These are phyloP conservation scores for Paecilomyces niveus DNA, from an alignment of 2,329 filamentous ascomycete species.

Conservation along the genomic window DNA sequence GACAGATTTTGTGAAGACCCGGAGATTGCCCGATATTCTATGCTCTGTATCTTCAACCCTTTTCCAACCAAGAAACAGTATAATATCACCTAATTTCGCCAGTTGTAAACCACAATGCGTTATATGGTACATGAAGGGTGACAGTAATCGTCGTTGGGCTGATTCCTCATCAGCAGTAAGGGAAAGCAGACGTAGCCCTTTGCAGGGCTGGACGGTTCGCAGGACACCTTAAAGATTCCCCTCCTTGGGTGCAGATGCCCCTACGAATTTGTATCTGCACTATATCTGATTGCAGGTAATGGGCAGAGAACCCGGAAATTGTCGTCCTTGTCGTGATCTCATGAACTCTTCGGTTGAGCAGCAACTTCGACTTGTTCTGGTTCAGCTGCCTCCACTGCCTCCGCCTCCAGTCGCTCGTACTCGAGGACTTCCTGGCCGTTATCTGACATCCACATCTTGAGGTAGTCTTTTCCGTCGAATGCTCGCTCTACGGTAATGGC, in stretches of 20 bases:
- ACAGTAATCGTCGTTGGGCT: neutral
- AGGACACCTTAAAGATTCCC: neutral
- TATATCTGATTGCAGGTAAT: neutral
- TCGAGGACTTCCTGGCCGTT: slow-evolving; percentile 27
- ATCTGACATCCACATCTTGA: slow-evolving; percentile 32
- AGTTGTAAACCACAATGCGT: neutral
- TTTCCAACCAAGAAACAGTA: neutral
- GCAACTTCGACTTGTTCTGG: neutral
- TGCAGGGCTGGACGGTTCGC: neutral
- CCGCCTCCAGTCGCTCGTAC: slow-evolving; percentile 14
- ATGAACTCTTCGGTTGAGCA: slow-evolving; percentile 8
- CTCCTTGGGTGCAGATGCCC: neutral
- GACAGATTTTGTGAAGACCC: neutral
- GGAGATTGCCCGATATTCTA: neutral
- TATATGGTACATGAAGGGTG: neutral
- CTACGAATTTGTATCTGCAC: neutral
- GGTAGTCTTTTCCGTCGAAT: slow-evolving; percentile 28
- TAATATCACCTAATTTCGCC: neutral
- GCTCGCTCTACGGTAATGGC: slow-evolving; percentile 20
- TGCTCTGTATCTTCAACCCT: neutral
- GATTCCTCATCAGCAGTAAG: neutral
- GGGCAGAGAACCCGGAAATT: neutral
- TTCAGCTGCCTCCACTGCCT: slow-evolving; percentile 1
- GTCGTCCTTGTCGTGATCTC: neutral
- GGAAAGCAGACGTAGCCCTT: neutral